phyloP scores from a whole-genome alignment of 768 basidiomycete species.

The Termitomyces sp. region DNA sequence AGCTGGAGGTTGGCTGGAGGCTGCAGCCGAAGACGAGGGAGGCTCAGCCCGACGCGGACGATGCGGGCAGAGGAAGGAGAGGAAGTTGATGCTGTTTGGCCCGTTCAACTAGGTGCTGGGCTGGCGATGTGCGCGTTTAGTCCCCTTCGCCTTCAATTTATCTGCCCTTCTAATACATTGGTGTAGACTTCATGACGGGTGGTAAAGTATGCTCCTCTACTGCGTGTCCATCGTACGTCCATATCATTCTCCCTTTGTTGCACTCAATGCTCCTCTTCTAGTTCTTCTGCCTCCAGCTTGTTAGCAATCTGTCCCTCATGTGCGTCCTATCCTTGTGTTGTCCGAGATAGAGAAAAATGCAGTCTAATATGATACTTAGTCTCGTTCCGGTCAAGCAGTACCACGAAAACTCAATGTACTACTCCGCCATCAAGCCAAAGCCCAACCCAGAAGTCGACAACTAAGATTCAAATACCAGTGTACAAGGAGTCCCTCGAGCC shows the following conservation, averaged over 20 bases:
- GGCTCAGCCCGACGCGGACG: conserved; percentile 7
- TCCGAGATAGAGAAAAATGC: background rate
- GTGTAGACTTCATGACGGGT: conserved; percentile 51
- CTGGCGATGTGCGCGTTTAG: conserved; percentile 51
- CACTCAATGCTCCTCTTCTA: conserved; percentile 18
- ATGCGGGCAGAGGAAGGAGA: conserved; percentile 28
- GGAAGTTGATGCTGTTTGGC: conserved; percentile 53
- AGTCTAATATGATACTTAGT: conserved; percentile 12
- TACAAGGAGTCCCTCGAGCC: conserved; percentile 75
- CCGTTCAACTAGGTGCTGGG: conserved; percentile 69
- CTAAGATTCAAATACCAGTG: conserved; percentile 76
- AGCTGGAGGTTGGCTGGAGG: too few species aligned
- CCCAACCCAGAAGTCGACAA: conserved; percentile 63
- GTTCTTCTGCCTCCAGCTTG: conserved; percentile 75
- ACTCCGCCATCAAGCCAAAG: conserved; percentile 64
- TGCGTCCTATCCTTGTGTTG: conserved; percentile 12
- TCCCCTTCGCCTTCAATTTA: background rate
- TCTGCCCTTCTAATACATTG: background rate
- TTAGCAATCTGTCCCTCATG: conserved; percentile 60
- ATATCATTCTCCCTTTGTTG: background rate
- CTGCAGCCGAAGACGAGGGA: conserved; percentile 25
- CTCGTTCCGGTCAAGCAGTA: conserved; percentile 83
- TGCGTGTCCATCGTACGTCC: conserved; percentile 67
- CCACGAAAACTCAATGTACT: conserved; percentile 79
- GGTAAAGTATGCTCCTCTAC: conserved; percentile 58